A percentile compares a stretch with the other conserved stretches of the same genome.
phyloP scores from a whole-genome alignment of 23 red algal species.

The Cyanidioschyzon merolae region DNA sequence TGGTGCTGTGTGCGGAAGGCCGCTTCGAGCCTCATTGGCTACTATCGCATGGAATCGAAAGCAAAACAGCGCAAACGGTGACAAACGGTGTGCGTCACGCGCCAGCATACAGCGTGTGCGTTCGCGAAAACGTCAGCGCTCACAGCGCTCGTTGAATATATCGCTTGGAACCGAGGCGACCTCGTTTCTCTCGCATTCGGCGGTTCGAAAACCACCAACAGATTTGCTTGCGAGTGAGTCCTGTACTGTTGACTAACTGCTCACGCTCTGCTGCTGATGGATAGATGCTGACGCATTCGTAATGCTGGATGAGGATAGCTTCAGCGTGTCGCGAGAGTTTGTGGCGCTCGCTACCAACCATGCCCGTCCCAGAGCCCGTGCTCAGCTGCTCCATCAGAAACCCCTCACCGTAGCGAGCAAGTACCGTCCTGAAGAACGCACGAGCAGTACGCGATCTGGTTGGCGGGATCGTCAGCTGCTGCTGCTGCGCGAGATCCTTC shows the following conservation, averaged over 20 bases:
- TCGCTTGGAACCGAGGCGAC: background rate
- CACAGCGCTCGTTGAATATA: too few species aligned
- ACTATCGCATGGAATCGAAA: too few species aligned
- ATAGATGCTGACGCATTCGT: background rate
- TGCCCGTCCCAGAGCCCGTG: background rate
- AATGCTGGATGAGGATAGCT: background rate
- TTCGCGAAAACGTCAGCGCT: too few species aligned
- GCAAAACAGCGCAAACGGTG: too few species aligned
- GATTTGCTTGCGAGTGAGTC: conserved; percentile 1
- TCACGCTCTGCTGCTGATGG: background rate
- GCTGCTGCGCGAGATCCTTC: too few species aligned
- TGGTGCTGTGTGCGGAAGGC: too few species aligned
- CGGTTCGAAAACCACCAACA: conserved; percentile 4
- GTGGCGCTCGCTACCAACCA: background rate
- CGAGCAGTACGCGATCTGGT: too few species aligned
- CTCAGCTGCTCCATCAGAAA: background rate
- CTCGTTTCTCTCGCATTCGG: conserved; percentile 6
- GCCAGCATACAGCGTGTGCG: too few species aligned
- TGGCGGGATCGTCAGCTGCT: too few species aligned
- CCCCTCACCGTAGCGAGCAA: background rate
- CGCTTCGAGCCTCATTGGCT: too few species aligned
- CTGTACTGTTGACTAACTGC: background rate
- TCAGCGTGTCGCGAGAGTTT: conserved; percentile 15
- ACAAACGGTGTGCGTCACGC: too few species aligned
- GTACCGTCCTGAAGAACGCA: background rate